Base-by-base conservation (phyloP, 2,329 filamentous ascomycete species). In the Apiospora sp. region DNA sequence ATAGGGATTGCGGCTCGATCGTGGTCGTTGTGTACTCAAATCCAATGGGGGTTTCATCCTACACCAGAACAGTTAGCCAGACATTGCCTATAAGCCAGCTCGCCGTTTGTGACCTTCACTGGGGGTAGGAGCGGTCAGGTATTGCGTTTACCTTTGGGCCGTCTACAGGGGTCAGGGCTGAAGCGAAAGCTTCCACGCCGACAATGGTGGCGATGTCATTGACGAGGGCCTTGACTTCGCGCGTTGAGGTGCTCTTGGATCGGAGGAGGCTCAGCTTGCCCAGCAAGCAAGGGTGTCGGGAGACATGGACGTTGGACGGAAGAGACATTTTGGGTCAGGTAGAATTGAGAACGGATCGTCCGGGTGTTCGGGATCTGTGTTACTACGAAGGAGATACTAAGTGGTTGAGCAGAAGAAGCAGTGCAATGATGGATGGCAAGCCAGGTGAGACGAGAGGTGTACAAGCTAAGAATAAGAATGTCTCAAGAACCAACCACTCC, bases 201-300 rank as follows among this genome's bases (percentile, higher is more conserved):
- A 98, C 84, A 74, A 98, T 93, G 51, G 94, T 87, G 10, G 94
- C 86, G 75, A 98, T 97, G 75, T 98, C 95, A 81, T 98, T 91
- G 74, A 98, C 90, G 68, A 98, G 87, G 10, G 88, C 84, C 83
- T 95, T 95, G 77, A 94, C 95, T 72, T 98, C 94, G 73, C 91
- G 89, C 4, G 94, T 87, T 73, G 87, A 89, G 69, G 93, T 91
- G 58, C 86, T 87, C 72, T 90, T 87, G 54, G 94, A 96, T 73
- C 96, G 92, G 67, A 98, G 90, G 84, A 96, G 94, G 77, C 93
- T 95, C 79, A 98, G 91, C 87, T 98, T 98, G 77, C 93, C 94
- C 78, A 89, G 87, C 58, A 98, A 88, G 83, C 94, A 97, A 48
- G 96, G 96, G 83, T 98, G 96, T 22, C 86, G 86, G 51, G 95